A percentile compares a stretch with the other conserved stretches of the same genome.
Evolutionary conservation across 2,329 filamentous ascomycete genomes (phyloP).

Genomic region (Hirsutella thompsonii): DNA sequence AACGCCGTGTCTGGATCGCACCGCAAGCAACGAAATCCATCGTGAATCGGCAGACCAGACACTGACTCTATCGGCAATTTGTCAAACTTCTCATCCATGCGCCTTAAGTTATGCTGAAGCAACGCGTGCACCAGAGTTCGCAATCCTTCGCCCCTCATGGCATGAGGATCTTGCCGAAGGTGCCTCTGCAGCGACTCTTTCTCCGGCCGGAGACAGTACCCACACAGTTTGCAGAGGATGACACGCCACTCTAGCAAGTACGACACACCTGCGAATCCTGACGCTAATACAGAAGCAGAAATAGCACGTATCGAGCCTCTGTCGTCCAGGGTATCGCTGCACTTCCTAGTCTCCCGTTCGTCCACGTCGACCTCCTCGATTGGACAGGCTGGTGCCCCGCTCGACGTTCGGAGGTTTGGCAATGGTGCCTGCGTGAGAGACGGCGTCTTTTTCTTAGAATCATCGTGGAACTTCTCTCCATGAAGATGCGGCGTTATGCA

Average conservation of each 20-base stretch:
- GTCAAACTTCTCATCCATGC: not conserved
- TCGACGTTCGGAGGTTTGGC: not conserved
- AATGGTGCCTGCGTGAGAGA: not conserved
- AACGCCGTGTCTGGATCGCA: not conserved
- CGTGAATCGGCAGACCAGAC: not conserved
- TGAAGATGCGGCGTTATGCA: not conserved
- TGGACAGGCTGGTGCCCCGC: not conserved
- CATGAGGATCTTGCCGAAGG: not conserved
- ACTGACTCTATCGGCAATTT: not conserved
- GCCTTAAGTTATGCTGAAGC: not conserved
- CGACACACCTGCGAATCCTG: not conserved
- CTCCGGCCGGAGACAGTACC: not conserved
- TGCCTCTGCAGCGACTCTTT: not conserved
- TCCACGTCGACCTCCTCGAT: not conserved
- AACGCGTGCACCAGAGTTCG: not conserved
- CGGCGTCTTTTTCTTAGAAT: not conserved
- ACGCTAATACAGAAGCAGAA: not conserved
- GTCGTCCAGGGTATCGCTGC: not conserved
- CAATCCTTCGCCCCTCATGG: not conserved
- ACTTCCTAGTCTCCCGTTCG: not conserved
- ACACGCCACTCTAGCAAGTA: not conserved
- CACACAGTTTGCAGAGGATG: not conserved
- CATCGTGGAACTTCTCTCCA: not conserved
- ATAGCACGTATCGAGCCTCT: not conserved
- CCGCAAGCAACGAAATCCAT: not conserved